Evolutionary conservation across 345 rosid species (phyloP).

Genomic region (Eucalyptus camaldulensis): DNA sequence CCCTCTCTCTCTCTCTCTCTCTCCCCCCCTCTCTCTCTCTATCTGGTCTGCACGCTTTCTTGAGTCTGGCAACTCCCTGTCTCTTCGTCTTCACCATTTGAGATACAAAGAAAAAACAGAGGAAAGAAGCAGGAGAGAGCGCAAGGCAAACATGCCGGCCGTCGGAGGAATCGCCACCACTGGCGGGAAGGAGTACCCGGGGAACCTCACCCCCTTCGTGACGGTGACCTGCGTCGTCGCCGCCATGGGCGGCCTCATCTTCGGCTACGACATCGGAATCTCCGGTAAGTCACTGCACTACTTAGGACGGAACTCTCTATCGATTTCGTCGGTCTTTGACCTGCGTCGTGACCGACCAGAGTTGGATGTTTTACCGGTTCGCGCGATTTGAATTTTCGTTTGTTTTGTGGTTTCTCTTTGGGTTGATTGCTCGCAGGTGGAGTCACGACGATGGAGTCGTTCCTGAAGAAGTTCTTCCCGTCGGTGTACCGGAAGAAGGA

Average conservation of each 20-base stretch:
- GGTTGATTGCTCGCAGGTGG: conserved; percentile 42
- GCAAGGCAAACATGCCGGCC: conserved; percentile 22
- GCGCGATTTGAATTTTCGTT: neutral
- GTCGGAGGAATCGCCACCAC: conserved; percentile 30
- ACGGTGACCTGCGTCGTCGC: conserved; percentile 74
- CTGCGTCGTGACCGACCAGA: neutral
- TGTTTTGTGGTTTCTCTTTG: neutral
- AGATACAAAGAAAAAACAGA: neutral
- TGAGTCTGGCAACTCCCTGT: neutral
- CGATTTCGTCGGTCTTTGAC: neutral
- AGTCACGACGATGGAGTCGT: conserved; percentile 75
- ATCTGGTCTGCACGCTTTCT: neutral
- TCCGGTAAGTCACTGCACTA: conserved; percentile 36
- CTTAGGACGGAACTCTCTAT: neutral
- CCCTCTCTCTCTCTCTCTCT: no score
- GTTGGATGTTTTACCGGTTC: neutral
- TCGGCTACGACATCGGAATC: conserved; percentile 92
- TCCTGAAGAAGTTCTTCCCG: conserved; percentile 61
- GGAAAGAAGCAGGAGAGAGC: neutral
- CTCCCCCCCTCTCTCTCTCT: neutral
- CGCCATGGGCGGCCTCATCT: conserved; percentile 96
- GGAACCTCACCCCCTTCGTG: conserved; percentile 73
- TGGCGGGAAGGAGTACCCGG: conserved; percentile 64
- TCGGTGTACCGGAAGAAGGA: conserved; percentile 44
- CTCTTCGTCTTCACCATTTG: neutral